Percentiles rank a stretch among this genome's conserved stretches.
Evolutionary conservation across 202 grass and related monocot species (phyloP).

Genomic region (Saccharum hybrid): DNA sequence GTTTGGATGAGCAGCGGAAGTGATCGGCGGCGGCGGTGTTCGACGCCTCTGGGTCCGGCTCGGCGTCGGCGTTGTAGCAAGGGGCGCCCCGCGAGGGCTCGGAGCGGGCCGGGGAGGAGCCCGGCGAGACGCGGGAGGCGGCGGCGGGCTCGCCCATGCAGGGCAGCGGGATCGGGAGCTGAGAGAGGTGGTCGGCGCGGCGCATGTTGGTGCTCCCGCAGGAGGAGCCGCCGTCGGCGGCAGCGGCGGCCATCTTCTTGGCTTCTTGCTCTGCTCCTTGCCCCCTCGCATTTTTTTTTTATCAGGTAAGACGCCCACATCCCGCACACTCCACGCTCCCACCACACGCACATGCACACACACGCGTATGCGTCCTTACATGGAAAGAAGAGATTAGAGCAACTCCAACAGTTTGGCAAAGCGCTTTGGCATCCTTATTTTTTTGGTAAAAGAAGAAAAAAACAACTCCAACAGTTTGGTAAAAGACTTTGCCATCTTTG

Average conservation of each 20-base stretch:
- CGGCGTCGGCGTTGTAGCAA: slow-evolving; percentile 45
- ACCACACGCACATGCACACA: too few relatives aligned
- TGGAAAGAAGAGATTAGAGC: too few relatives aligned
- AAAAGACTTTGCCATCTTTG: too few relatives aligned
- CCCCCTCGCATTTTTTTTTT: too few relatives aligned
- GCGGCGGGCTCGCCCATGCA: slow-evolving; percentile 56
- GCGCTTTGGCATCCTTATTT: too few relatives aligned
- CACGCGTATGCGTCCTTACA: too few relatives aligned
- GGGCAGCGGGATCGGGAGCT: slow-evolving; percentile 43
- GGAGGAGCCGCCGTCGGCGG: slow-evolving; percentile 45
- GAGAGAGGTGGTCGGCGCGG: slow-evolving; percentile 40
- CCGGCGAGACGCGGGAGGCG: slow-evolving; percentile 39
- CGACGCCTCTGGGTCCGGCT: slow-evolving; percentile 30
- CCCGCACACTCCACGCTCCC: too few relatives aligned
- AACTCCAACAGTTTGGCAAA: too few relatives aligned
- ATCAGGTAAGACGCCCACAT: too few relatives aligned
- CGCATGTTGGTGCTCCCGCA: slow-evolving; percentile 55
- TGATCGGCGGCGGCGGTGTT: slow-evolving; percentile 29
- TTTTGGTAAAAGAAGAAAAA: too few relatives aligned
- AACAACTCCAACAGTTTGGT: too few relatives aligned
- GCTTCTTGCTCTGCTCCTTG: slow-evolving; percentile 35
- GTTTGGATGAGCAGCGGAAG: not conserved
- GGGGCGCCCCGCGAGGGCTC: slow-evolving; percentile 47
- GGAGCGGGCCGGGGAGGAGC: slow-evolving; percentile 50
- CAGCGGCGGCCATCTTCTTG: slow-evolving; percentile 47